Evolutionary conservation across 2,329 filamentous ascomycete species (phyloP), one percentile per base, ranked within the genome.

Genomic region (Aspergillus texensis): DNA sequence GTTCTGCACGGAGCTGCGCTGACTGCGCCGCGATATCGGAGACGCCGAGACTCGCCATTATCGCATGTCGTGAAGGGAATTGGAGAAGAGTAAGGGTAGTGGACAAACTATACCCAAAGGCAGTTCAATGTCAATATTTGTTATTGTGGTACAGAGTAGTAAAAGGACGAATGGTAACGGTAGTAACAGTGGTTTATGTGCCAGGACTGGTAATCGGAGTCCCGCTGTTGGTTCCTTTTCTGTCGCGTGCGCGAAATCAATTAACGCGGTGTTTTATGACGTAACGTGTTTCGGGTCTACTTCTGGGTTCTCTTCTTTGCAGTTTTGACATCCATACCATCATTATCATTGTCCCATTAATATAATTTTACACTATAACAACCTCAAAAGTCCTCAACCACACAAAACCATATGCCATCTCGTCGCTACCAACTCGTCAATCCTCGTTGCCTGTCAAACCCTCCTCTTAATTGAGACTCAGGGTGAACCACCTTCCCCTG

Each of bases 401-500:
- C 16, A 6, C 6, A n/a, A 0, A n/a, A 16, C 2, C 21, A 14
- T 12, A n/a, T n/a, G 12, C 10, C 1, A 19, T 21, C 4, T 6
- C 9, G 16, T 9, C 12, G 63, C 73, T 60, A 78, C 77, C 77
- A 78, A 65, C 93, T 96, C 74, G 92, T 87, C 70, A 96, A 63
- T 8, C 91, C 90, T 73, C 83, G 91, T 52, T 80, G 81, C 53
- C 91, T 83, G 80, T 97, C 91, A 77, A 97, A 96, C 0, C 94
- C 94, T 14, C 92, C 94, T 64, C 94, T 82, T 66, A 97, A 79
- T 81, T 97, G 92, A 48, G 84, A 85, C 74, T 91, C 91, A 0
- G 92, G 91, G 82, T 96, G 94, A 57, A 97, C 89, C 24, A 97
- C 88, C 80, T 96, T 96, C 10, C 94, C 94, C 78, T 94, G 88